Evolutionary conservation across 352 stramenopile genomes (phyloP).

Genomic region (Phytopythium sindhum): DNA sequence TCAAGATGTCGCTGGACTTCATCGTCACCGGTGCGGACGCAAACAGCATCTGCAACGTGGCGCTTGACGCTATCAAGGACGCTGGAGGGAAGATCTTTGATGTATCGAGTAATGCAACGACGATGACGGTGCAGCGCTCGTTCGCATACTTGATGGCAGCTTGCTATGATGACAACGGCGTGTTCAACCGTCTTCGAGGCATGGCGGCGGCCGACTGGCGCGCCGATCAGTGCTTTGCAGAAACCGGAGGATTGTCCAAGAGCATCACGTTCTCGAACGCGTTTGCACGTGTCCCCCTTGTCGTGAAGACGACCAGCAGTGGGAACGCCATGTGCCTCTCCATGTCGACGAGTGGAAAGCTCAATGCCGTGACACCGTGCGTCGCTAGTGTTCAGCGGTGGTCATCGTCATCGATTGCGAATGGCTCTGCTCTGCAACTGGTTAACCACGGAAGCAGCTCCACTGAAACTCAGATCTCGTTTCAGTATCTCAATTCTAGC

Average conservation of each 20-base stretch:
- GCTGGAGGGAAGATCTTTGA: constrained; percentile 2
- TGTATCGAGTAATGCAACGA: not conserved
- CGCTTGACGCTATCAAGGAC: not conserved
- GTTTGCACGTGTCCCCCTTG: not conserved
- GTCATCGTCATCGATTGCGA: not conserved
- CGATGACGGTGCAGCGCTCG: constrained; percentile 19
- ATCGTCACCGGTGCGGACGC: constrained; percentile 10
- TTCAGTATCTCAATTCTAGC: not conserved
- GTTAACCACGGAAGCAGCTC: not conserved
- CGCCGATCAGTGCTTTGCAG: constrained; percentile 31
- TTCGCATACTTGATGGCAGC: constrained; percentile 22
- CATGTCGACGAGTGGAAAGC: not conserved
- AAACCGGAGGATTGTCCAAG: constrained; percentile 12
- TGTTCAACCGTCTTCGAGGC: constrained; percentile 26
- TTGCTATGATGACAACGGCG: constrained; percentile 16
- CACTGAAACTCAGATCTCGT: not conserved
- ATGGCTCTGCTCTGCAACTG: not conserved
- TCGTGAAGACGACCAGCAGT: not conserved
- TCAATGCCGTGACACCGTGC: not conserved
- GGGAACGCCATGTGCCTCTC: not conserved
- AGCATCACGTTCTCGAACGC: not conserved
- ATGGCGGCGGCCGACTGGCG: constrained; percentile 24
- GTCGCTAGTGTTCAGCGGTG: not conserved
- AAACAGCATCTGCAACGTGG: constrained; percentile 9
- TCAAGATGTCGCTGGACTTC: constrained; percentile 37